phyloP scores from a whole-genome alignment of 1,284 basidiomycete genomes.

The Pseudozyma thailandica region DNA sequence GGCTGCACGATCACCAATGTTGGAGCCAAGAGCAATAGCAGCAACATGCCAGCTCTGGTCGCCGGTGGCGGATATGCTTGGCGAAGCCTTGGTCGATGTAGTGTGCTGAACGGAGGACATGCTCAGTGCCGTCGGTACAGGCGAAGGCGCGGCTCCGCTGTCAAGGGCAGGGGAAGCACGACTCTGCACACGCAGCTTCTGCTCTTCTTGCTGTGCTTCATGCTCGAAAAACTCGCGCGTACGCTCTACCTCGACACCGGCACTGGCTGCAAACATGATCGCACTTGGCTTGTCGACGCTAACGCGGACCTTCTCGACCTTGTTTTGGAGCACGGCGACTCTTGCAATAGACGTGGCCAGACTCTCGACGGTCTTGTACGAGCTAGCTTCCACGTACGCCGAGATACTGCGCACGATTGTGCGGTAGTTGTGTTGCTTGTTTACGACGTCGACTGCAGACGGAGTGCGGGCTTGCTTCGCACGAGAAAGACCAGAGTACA shows the following conservation, averaged over 20 bases:
- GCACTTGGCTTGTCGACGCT: conserved; percentile 82
- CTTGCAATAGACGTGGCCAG: conserved; percentile 76
- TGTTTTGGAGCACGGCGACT: conserved; percentile 69
- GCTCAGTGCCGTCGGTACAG: neutral
- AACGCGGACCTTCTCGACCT: conserved; percentile 68
- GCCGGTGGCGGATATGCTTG: neutral
- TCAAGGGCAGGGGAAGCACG: neutral
- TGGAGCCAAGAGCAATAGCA: conserved; percentile 86
- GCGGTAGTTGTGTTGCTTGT: conserved; percentile 47
- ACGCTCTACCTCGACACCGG: conserved; percentile 75
- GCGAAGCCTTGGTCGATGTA: neutral
- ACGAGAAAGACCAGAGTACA: conserved; percentile 65
- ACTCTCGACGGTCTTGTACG: conserved; percentile 80
- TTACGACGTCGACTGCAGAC: conserved; percentile 49
- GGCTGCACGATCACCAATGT: conserved; percentile 86
- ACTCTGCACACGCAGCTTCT: conserved; percentile 15
- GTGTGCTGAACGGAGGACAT: neutral
- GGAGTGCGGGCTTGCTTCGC: conserved; percentile 23
- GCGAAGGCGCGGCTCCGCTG: neutral
- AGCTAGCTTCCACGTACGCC: conserved; percentile 71
- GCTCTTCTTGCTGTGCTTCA: conserved; percentile 35
- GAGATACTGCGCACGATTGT: conserved; percentile 60
- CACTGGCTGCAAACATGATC: conserved; percentile 76
- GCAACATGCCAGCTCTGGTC: conserved; percentile 68
- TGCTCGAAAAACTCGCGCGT: conserved; percentile 68